Evolutionary conservation across 192 early-diverging fungal species (phyloP).

Genomic region (Entrophospora sp.): DNA sequence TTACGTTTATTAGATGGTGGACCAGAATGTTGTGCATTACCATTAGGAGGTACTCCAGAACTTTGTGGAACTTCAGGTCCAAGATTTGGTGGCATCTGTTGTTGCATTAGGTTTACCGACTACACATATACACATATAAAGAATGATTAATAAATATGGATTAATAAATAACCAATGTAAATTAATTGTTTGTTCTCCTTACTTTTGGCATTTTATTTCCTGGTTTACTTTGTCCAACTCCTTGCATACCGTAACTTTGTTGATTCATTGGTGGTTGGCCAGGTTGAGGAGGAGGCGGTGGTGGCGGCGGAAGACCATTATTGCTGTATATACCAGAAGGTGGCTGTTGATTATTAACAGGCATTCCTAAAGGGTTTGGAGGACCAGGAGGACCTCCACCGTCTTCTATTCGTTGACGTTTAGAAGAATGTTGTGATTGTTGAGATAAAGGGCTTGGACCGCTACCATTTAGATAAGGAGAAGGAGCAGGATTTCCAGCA

Average conservation of each 20-base stretch:
- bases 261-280: too few species aligned
- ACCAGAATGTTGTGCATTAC: slow-evolving; percentile 9
- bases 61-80: slow-evolving; percentile 12
- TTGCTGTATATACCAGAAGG: slow-evolving; percentile 35
- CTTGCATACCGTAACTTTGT: background rate
- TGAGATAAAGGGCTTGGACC: slow-evolving; percentile 29
- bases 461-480: slow-evolving; percentile 35
- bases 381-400: slow-evolving; percentile 27
- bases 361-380: slow-evolving; percentile 35
- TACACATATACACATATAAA: background rate
- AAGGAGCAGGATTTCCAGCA: slow-evolving; percentile 30
- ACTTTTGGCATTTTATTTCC: slow-evolving; percentile 18
- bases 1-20: slow-evolving; percentile 7
- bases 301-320: slow-evolving; percentile 27
- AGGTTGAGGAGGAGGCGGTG: slow-evolving; percentile 12
- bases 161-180: background rate
- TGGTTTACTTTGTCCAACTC: slow-evolving; percentile 8
- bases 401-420: slow-evolving; percentile 27
- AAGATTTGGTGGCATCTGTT: slow-evolving; percentile 11
- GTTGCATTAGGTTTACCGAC: background rate
- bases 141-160: background rate
- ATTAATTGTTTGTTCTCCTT: background rate
- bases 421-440: slow-evolving; percentile 30
- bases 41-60: slow-evolving; percentile 15
- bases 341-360: slow-evolving; percentile 36